These are phyloP conservation scores for Saccharomycopsis sp. DNA, from an alignment of 805 yeast species.

Conservation along the genomic window DNA sequence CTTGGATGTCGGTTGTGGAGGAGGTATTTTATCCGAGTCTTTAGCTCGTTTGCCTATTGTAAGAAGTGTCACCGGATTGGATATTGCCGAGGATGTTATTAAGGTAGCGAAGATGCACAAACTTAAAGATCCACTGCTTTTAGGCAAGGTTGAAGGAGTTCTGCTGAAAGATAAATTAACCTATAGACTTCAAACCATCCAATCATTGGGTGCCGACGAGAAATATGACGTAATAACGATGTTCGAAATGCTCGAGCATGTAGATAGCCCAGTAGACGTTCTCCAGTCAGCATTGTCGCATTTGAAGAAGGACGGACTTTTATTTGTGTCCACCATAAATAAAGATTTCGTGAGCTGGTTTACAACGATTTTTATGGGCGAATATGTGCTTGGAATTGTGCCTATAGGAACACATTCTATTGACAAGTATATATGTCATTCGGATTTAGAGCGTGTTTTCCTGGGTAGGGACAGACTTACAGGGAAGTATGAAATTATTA, in stretches of 20 bases:
- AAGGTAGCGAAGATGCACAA: slow-evolving; percentile 72
- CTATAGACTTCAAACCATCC: slow-evolving; percentile 60
- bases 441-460: slow-evolving; percentile 61
- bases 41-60: slow-evolving; percentile 70
- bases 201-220: slow-evolving; percentile 42
- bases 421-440: slow-evolving; percentile 71
- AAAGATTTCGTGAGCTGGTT: slow-evolving; percentile 83
- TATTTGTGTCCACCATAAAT: slow-evolving; percentile 87
- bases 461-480: slow-evolving; percentile 30
- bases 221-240: slow-evolving; percentile 74
- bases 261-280: slow-evolving; percentile 73
- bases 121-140: slow-evolving; percentile 56
- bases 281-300: slow-evolving; percentile 59
- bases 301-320: slow-evolving; percentile 65
- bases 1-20: slow-evolving; percentile 96
- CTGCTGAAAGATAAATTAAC: slow-evolving; percentile 37
- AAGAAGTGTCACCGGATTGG: slow-evolving; percentile 68
- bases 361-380: slow-evolving; percentile 89
- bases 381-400: slow-evolving; percentile 68
- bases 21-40: slow-evolving; percentile 88
- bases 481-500: slow-evolving; percentile 49
- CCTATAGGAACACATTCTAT: slow-evolving; percentile 91
- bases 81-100: slow-evolving; percentile 76
- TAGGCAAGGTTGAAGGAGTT: background rate
- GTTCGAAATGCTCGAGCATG: slow-evolving; percentile 95